Evolutionary conservation across 1,139 yeast species (phyloP), one percentile per base, ranked within the genome.

Genomic region (Meyerozyma carpophila): DNA sequence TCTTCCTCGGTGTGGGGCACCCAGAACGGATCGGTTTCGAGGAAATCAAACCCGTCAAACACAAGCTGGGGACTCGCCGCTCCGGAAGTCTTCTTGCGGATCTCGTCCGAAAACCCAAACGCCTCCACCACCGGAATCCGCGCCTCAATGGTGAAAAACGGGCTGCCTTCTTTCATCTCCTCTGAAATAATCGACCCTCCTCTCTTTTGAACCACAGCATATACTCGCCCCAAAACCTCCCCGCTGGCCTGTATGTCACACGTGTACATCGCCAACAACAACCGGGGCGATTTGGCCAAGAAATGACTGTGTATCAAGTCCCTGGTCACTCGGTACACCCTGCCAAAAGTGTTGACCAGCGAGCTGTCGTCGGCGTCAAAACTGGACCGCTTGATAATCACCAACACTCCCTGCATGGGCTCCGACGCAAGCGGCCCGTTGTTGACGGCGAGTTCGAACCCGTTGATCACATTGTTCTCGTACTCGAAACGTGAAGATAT

Each of bases 1-100:
- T 94, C 98, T 61, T 90, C 98, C 55, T 88, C 97, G 0, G 98
- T 94, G 6, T 93, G 88, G n/a, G 99, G 98, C 10, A 93, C 96
- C 99, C 99, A 94, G 73, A 85, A 94, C 36, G 99, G 99, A 68
- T 94, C 98, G 52, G 86, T 79, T 49, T 89, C 95, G 42, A 91
- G 77, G 50, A 83, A 70, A 55, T 90, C 95, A 61, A 78, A 94
- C 1, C 98, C 98, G 39, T 85, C 79, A 58, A 93, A 93, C 6
- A 91, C 88, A 47, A 94, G 73, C 63, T 93, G 98, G 0, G 98
- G 98, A 57, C 89, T 86, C 3, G 98, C 98, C 5, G 97, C 95
- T 44, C 99, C 99, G 1, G 96, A 87, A 0, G 98, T 91, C 54
- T 81, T 80, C 66, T 90, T 93, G 48, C 98, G 75, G 41, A 94